phyloP scores from a whole-genome alignment of 176 grass and related monocot genomes.

The Saccharum officinarum region DNA sequence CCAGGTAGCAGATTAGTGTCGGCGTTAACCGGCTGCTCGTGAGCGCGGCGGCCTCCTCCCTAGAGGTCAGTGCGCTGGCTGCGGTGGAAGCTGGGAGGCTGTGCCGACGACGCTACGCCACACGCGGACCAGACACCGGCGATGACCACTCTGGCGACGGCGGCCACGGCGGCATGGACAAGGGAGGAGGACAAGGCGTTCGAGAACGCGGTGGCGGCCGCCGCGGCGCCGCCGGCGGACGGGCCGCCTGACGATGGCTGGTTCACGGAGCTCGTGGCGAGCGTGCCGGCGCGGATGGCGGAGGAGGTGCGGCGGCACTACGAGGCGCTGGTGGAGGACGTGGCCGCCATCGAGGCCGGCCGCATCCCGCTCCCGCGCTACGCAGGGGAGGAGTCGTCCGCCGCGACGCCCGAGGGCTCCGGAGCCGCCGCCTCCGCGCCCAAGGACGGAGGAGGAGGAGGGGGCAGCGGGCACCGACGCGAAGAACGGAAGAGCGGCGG shows the following conservation, averaged over 20 bases:
- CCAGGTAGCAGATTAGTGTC: not conserved
- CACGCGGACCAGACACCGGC: not conserved
- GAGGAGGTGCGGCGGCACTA: slow-evolving; percentile 83
- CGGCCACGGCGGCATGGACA: slow-evolving; percentile 52
- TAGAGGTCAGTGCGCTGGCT: not conserved
- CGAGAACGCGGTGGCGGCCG: slow-evolving; percentile 76
- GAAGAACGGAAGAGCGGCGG: slow-evolving; percentile 41
- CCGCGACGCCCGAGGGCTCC: slow-evolving; percentile 11
- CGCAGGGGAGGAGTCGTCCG: slow-evolving; percentile 51
- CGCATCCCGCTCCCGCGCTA: slow-evolving; percentile 68
- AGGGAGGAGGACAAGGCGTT: slow-evolving; percentile 89
- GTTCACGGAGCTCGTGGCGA: slow-evolving; percentile 55
- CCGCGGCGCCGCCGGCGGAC: slow-evolving; percentile 34
- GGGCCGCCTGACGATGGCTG: slow-evolving; percentile 44
- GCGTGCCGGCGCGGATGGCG: slow-evolving; percentile 56
- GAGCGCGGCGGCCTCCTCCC: not conserved
- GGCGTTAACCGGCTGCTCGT: not conserved
- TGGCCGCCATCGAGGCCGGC: slow-evolving; percentile 81
- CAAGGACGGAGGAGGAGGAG: slow-evolving; percentile 24
- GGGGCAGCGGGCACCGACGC: slow-evolving; percentile 24
- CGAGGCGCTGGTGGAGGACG: slow-evolving; percentile 81
- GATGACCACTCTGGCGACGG: slow-evolving; percentile 41
- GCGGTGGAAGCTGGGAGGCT: not conserved
- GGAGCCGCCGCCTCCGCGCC: not conserved
- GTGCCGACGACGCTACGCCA: not conserved